A percentile compares a stretch with the other conserved stretches of the same genome.
Evolutionary conservation across 441 rosid genomes (phyloP).

Genomic region (Macaranga tanarius): DNA sequence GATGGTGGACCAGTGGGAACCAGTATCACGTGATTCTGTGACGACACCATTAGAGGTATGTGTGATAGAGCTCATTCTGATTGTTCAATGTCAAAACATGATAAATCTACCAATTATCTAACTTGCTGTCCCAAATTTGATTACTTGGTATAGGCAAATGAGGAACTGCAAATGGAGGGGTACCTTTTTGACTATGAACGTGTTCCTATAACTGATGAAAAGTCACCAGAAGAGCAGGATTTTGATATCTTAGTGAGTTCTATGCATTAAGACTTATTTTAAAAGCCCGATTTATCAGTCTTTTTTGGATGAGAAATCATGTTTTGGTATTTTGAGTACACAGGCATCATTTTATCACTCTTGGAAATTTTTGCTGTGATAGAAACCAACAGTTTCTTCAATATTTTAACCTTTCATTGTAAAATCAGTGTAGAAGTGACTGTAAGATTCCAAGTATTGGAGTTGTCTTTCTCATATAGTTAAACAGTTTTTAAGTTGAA

Average conservation of each 20-base stretch:
- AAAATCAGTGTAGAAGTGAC: background rate
- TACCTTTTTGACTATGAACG: constrained; percentile 93
- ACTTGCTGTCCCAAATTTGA: constrained; percentile 25
- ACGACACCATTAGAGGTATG: constrained; percentile 92
- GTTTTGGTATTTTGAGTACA: background rate
- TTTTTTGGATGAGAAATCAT: constrained; percentile 4
- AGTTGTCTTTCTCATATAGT: background rate
- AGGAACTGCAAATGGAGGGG: constrained; percentile 89
- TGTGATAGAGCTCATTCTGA: constrained; percentile 19
- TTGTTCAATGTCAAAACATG: constrained; percentile 17
- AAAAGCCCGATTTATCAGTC: background rate
- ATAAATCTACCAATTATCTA: constrained; percentile 20
- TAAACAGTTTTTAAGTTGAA: background rate
- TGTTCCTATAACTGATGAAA: constrained; percentile 97
- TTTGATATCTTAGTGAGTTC: constrained; percentile 82
- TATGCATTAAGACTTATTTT: constrained; percentile 12
- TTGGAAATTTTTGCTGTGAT: background rate
- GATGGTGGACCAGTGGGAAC: constrained; percentile 99
- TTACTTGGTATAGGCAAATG: constrained; percentile 61
- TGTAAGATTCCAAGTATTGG: background rate
- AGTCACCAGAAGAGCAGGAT: constrained; percentile 90
- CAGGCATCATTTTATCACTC: constrained; percentile 6
- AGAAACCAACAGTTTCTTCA: background rate
- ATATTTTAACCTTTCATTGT: too few species aligned
- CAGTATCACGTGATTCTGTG: constrained; percentile 81